phyloP scores from a whole-genome alignment of 176 grass and related monocot species.

The Otatea glauca region DNA sequence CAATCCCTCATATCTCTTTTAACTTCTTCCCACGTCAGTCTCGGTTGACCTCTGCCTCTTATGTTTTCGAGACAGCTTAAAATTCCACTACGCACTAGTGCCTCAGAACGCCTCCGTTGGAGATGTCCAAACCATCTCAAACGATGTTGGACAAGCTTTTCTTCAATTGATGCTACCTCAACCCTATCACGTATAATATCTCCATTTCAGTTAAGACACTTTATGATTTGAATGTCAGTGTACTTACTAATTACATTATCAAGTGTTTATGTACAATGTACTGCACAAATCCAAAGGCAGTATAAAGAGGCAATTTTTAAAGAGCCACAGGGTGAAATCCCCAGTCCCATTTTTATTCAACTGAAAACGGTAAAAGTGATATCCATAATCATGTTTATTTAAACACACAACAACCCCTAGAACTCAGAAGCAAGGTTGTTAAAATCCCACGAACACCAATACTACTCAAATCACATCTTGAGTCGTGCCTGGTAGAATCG shows the following conservation, averaged over 20 bases:
- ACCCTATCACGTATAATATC: background rate
- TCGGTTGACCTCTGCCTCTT: too few species aligned
- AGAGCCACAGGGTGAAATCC: background rate
- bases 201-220: background rate
- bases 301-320: background rate
- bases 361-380: background rate
- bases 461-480: too few species aligned
- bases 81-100: too few species aligned
- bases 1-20: too few species aligned
- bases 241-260: background rate
- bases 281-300: background rate
- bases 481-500: too few species aligned
- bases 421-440: background rate
- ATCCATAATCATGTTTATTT: background rate
- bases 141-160: too few species aligned
- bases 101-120: too few species aligned
- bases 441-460: too few species aligned
- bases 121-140: too few species aligned
- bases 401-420: background rate
- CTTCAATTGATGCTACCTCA: too few species aligned
- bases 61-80: too few species aligned
- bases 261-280: background rate
- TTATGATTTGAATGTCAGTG: background rate
- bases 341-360: background rate
- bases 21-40: too few species aligned